Base-by-base conservation (phyloP, 2,329 filamentous ascomycete genomes). In the Fusarium mangiferae region DNA sequence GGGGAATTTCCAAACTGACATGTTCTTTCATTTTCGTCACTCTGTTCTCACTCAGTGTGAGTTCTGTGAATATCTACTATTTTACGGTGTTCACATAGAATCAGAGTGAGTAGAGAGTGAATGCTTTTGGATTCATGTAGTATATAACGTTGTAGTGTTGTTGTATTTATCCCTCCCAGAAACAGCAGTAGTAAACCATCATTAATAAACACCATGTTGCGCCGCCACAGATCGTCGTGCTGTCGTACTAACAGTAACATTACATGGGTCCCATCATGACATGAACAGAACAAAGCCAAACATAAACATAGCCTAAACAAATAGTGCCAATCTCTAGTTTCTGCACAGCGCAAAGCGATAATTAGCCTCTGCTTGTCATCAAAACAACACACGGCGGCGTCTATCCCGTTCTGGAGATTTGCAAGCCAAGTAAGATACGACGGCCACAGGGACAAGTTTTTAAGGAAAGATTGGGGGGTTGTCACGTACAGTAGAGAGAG, bases 401-500 rank as follows among this genome's bases (percentile, higher is more conserved):
- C 62, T 71, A 79, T 62, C 76, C 77, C 68, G 77, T 79, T 66
- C 77, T 79, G 75, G 63, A 78, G 70, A 77, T 72, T 70, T 69
- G 66, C 59, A 70, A 65, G 68, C 68, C 72, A 69, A 72, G 75
- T 78, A 78, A 78, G 77, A 78, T 72, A 78, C 75, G 51, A 66
- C 54, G 62, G 67, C 67, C 60, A 68, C 46, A 66, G 52, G 49
- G 15, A 17, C 14, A 17, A 35, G 33, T 15, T 35, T 35, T 1
- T 35, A 35, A 35, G 33, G 33, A 35, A 42, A 45, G 20, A 38
- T 15, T 17, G n/a, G 42, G n/a, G 54, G 7, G 10, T 41, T 18
- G n/a, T 17, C 36, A 87, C 87, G 80, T 84, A 89, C 87, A 89
- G 83, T 77, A 96, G 87, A 75, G 91, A 92, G 73, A 96, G 83